Conservation (phyloP, 176 grass and related monocot genomes). For the Carex myosuroides region DNA sequence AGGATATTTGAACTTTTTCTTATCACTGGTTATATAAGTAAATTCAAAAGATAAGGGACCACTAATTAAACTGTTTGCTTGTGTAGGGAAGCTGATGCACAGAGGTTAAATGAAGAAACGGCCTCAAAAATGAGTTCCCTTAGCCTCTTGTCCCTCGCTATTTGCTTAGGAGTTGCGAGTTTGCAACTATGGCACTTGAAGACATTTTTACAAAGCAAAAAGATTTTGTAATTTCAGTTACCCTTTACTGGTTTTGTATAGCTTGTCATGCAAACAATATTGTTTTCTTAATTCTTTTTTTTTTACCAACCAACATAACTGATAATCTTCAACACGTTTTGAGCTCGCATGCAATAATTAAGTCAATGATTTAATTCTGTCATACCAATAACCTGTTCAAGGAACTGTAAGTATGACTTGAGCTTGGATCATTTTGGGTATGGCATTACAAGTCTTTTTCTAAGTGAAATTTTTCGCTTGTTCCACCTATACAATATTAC, state of each 20-base stretch:
- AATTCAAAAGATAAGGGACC: background rate
- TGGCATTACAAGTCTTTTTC: background rate
- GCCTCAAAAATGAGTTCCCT: constrained; percentile 34
- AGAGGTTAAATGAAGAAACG: constrained; percentile 40
- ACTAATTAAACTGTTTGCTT: background rate
- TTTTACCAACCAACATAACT: background rate
- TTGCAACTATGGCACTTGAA: constrained; percentile 51
- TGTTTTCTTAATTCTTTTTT: background rate
- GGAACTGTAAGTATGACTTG: background rate
- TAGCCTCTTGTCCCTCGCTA: constrained; percentile 30
- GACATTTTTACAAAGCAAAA: constrained; percentile 42
- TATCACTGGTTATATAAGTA: background rate
- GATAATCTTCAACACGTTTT: background rate
- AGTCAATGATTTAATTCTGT: background rate
- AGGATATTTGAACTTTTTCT: background rate
- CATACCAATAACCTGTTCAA: background rate
- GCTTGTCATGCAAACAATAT: background rate
- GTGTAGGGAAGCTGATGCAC: constrained; percentile 35
- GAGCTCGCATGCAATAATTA: background rate
- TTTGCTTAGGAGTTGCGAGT: constrained; percentile 42
- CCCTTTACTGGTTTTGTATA: background rate
- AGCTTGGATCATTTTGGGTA: background rate
- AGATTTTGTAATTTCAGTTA: constrained; percentile 17
- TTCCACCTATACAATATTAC: background rate
- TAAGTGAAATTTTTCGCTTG: background rate